Conservation (phyloP, 225 moss, liverwort and hornwort species). For the Rhytidiadelphus loreus region DNA sequence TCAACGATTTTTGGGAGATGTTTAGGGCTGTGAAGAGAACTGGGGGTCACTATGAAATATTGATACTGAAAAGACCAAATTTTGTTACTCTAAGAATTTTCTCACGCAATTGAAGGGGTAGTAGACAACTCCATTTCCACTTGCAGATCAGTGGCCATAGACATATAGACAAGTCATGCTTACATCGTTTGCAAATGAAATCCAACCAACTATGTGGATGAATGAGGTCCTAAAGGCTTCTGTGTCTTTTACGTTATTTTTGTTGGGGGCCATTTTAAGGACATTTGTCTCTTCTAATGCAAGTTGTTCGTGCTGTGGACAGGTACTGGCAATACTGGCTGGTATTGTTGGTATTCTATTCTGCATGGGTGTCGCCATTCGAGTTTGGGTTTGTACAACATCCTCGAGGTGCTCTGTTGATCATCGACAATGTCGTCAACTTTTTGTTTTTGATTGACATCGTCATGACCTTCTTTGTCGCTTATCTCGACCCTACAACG, state of each 20-base stretch:
- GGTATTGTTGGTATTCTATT: constrained; percentile 65
- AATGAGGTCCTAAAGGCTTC: background rate
- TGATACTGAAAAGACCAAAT: background rate
- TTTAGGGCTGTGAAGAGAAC: background rate
- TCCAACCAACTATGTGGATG: background rate
- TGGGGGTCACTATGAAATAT: background rate
- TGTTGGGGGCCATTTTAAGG: background rate
- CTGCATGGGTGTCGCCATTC: constrained; percentile 80
- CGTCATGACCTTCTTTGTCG: constrained; percentile 74
- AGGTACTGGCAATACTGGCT: constrained; percentile 47
- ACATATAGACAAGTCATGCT: background rate
- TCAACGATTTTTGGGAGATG: background rate
- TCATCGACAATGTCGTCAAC: constrained; percentile 61
- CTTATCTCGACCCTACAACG: constrained; percentile 59
- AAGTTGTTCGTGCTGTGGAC: background rate
- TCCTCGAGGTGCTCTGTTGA: constrained; percentile 29
- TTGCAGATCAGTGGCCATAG: background rate
- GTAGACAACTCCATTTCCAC: background rate
- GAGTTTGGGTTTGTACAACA: constrained; percentile 67
- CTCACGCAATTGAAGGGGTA: background rate
- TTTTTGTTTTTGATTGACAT: constrained; percentile 77
- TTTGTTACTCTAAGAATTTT: background rate
- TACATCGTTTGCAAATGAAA: background rate
- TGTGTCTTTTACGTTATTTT: background rate
- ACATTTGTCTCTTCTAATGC: background rate